phyloP scores from a whole-genome alignment of 2,329 filamentous ascomycete species.

The Monosporascus sp. region DNA sequence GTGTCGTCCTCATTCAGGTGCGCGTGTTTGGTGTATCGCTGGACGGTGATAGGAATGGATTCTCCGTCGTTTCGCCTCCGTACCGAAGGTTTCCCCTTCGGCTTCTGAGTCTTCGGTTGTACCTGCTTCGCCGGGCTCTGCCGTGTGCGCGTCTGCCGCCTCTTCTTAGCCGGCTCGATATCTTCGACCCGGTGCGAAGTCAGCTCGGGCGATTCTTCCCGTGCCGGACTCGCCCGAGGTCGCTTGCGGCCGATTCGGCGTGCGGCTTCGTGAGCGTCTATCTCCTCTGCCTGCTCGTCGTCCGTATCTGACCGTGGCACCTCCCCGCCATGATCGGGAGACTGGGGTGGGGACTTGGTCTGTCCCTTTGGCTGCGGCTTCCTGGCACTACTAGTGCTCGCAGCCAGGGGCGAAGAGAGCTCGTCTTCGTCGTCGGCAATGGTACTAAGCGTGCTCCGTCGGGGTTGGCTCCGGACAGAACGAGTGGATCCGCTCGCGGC shows the following conservation, averaged over 20 bases:
- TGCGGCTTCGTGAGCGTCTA: conserved; percentile 39
- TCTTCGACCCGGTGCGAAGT: conserved; percentile 30
- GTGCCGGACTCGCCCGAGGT: conserved; percentile 30
- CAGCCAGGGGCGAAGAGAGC: conserved; percentile 24
- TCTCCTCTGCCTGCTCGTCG: conserved; percentile 37
- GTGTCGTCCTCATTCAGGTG: conserved; percentile 34
- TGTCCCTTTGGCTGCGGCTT: conserved; percentile 20
- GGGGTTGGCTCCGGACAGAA: conserved; percentile 18
- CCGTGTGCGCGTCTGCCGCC: conserved; percentile 26
- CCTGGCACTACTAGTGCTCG: conserved; percentile 21
- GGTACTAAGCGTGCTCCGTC: conserved; percentile 13
- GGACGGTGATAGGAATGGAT: conserved; percentile 52
- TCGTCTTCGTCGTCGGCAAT: conserved; percentile 10
- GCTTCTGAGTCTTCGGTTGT: conserved; percentile 25
- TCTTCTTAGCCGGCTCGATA: conserved; percentile 28
- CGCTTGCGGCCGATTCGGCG: conserved; percentile 38
- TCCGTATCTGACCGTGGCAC: conserved; percentile 11
- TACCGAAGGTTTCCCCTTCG: conserved; percentile 15
- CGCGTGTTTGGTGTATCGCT: conserved; percentile 51
- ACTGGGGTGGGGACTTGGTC: conserved; percentile 1
- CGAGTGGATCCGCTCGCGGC: conserved; percentile 14
- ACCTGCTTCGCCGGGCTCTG: conserved; percentile 39
- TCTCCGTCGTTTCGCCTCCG: conserved; percentile 21
- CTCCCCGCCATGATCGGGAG: conserved; percentile 1
- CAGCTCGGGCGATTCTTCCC: conserved; percentile 36